Percentiles rank a stretch among this genome's conserved stretches.
Evolutionary conservation across 208 protist genomes (phyloP).

Genomic region (Crithidia thermophila): DNA sequence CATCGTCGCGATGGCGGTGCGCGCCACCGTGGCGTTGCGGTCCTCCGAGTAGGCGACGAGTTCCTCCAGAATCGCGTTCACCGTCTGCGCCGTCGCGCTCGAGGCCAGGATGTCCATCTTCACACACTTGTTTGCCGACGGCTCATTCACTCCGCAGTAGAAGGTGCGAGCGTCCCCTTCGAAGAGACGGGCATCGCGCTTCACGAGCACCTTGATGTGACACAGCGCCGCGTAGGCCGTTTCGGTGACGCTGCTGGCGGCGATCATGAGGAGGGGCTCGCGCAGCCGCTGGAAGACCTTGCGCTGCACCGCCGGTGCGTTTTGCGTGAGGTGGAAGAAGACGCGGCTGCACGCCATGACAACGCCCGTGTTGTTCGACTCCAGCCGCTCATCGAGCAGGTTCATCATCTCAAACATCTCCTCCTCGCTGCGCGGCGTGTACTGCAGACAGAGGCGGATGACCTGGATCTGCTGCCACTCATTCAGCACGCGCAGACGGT

Average conservation of each 20-base stretch:
- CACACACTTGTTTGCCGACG: conserved; percentile 79
- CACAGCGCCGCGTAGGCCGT: conserved; percentile 72
- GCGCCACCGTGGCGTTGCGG: conserved; percentile 27
- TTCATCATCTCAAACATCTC: conserved; percentile 95
- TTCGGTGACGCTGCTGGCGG: conserved; percentile 65
- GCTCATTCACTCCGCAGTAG: conserved; percentile 78
- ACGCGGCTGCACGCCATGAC: conserved; percentile 80
- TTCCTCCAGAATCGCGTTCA: conserved; percentile 70
- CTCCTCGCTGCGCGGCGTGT: conserved; percentile 69
- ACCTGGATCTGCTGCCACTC: conserved; percentile 90
- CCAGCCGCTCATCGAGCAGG: conserved; percentile 90
- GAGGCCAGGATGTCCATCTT: conserved; percentile 85
- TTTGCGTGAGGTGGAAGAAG: conserved; percentile 91
- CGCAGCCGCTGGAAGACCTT: conserved; percentile 81
- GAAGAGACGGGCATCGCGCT: conserved; percentile 72
- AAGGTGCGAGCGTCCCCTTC: conserved; percentile 49
- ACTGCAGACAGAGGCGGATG: conserved; percentile 64
- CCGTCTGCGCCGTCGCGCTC: conserved; percentile 55
- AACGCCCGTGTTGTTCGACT: conserved; percentile 86
- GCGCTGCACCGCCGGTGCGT: conserved; percentile 65
- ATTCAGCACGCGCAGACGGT: conserved; percentile 73
- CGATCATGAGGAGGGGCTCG: conserved; percentile 81
- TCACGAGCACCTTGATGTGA: conserved; percentile 82
- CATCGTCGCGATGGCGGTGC: conserved; percentile 24
- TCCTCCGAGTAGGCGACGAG: conserved; percentile 65